phyloP scores from a whole-genome alignment of 148 eudicot species.

The Vaccinium vitisidaea region DNA sequence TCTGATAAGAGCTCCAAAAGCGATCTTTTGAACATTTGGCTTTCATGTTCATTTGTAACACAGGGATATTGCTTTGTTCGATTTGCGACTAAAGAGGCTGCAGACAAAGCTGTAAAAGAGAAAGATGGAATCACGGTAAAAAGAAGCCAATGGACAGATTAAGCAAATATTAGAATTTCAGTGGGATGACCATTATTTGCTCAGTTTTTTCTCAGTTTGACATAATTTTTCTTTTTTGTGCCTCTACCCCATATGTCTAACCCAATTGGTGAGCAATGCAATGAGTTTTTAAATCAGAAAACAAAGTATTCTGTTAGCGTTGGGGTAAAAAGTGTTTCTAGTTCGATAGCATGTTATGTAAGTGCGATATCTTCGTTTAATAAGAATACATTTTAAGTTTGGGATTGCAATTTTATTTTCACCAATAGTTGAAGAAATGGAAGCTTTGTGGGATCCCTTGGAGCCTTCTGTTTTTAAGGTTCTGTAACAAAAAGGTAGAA shows the following conservation, averaged over 20 bases:
- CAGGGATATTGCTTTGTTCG: conserved; percentile 71
- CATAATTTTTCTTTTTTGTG: neutral
- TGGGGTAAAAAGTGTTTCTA: neutral
- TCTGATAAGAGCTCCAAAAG: neutral
- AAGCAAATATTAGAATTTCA: neutral
- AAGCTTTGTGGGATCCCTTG: neutral
- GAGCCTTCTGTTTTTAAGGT: neutral
- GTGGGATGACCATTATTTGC: neutral
- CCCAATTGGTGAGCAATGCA: neutral
- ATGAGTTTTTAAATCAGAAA: neutral
- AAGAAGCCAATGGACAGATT: neutral
- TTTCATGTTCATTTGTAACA: conserved; percentile 4
- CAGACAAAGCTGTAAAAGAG: conserved; percentile 59
- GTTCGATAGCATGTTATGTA: neutral
- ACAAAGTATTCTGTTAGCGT: neutral
- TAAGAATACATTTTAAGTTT: neutral
- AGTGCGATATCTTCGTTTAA: neutral
- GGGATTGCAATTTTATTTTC: neutral
- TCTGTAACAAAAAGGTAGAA: neutral
- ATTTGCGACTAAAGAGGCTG: conserved; percentile 56
- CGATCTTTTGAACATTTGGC: conserved; percentile 10
- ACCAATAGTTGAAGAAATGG: neutral
- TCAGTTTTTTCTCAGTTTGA: neutral
- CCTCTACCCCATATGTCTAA: neutral
- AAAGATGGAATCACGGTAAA: conserved; percentile 56